Evolutionary conservation across 495 filamentous ascomycete genomes (phyloP), one percentile per base, ranked within the genome.

Genomic region (Hypoxylon lenormandii): DNA sequence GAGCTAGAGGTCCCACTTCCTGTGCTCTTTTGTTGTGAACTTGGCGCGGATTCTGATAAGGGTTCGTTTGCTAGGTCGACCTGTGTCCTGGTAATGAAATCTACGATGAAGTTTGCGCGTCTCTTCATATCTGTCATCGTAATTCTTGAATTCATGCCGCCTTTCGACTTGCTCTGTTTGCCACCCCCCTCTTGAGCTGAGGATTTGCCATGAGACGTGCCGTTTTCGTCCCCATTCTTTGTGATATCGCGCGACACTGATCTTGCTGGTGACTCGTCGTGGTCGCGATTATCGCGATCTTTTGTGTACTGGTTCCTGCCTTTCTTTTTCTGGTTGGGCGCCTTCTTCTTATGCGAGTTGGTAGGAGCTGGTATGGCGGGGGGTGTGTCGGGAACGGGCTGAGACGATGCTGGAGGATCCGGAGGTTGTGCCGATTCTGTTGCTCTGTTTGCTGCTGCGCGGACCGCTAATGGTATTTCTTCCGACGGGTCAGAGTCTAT

Each of bases 121-220:
- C 91, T 86, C 78, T 92, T 93, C 91, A 97, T 95, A 67, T 97
- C 94, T 60, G 89, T 90, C 88, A 97, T 91, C 23, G 87, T 94
- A 49, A 93, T 88, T 75, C 90, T 92, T 68, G 86, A 89, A 16
- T 48, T 77, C 76, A 83, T 80, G 16, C 78, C 76, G 10, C 75
- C 77, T 61, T 79, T 83, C 42, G 54, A 67, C 58, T 78, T 82
- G 48, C 76, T 60, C 8, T 75, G 68, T 56, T 77, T 81, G 61
- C 60, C 52, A 48, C 76, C 74, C 43, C 48, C 51, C 21, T 72
- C 70, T 23, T 74, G 70, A 19, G 63, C 54, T 8, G 52, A 50
- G 15, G 59, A 60, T 37, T 66, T 78, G 8, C 28, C 67, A 53
- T 50, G 69, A 61, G 57, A 70, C 61, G 61, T 77, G 67, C 72